Evolutionary conservation across 2,329 filamentous ascomycete species (phyloP).

Genomic region (Xylariaceae sp.): DNA sequence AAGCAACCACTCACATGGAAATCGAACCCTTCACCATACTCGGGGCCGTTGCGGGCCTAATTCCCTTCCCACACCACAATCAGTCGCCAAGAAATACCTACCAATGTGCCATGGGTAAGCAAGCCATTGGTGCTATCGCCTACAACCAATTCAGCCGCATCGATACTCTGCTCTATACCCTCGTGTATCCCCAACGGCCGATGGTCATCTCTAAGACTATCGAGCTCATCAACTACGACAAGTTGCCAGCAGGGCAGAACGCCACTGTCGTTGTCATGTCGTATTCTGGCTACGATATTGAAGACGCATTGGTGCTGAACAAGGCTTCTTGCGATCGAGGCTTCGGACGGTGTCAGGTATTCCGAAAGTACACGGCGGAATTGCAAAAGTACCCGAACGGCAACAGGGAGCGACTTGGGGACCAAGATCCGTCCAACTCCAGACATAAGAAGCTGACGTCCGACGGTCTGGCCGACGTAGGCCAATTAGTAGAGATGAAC

Average conservation of each 20-base stretch:
- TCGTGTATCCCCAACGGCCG: conserved; percentile 95
- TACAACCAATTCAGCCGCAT: conserved; percentile 98
- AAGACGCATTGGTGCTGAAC: conserved; percentile 94
- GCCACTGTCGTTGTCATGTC: conserved; percentile 99
- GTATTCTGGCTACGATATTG: conserved; percentile 98
- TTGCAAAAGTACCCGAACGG: conserved; percentile 87
- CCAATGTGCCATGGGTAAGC: conserved; percentile 99
- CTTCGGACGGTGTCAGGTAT: conserved; percentile 96
- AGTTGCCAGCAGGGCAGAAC: conserved; percentile 92
- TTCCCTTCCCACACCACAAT: conserved; percentile 98
- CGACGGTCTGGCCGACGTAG: conserved; percentile 87
- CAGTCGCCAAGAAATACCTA: conserved; percentile 98
- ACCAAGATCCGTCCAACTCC: conserved; percentile 52
- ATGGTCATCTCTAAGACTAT: conserved; percentile 98
- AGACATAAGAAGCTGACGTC: conserved; percentile 66
- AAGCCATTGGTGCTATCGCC: conserved; percentile 96
- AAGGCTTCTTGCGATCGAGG: conserved; percentile 92
- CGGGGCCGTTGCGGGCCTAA: conserved; percentile 89
- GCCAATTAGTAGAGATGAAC: conserved; percentile 66
- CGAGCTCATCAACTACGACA: conserved; percentile 93
- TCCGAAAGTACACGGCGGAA: conserved; percentile 83
- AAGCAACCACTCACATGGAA: conserved; percentile 85
- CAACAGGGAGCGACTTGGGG: conserved; percentile 57
- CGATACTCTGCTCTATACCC: conserved; percentile 89
- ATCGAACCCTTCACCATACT: conserved; percentile 97